Conservation (phyloP, 2,329 filamentous ascomycete genomes). For the Dactylella cylindrospora region DNA sequence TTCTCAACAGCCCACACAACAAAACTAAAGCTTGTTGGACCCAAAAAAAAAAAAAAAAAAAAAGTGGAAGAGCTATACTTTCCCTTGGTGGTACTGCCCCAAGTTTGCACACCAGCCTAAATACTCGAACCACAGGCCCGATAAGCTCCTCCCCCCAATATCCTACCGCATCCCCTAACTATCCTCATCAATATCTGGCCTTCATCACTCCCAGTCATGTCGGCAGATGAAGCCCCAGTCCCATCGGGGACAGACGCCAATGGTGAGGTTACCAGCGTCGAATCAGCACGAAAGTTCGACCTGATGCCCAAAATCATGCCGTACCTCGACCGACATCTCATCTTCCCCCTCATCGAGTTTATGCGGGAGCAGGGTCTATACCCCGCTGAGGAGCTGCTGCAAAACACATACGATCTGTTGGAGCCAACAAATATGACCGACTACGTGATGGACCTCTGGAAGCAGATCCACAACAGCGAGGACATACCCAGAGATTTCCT, state of each 20-base stretch:
- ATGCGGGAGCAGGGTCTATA: slow-evolving; percentile 64
- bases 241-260: slow-evolving; percentile 16
- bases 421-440: slow-evolving; percentile 99
- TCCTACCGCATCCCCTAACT: no score
- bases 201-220: no score
- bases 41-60: no score
- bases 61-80: no score
- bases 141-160: no score
- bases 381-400: slow-evolving; percentile 68
- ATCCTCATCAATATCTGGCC: no score
- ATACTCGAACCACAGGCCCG: no score
- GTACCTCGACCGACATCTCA: slow-evolving; percentile 90
- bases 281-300: slow-evolving; percentile 61
- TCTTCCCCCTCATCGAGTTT: slow-evolving; percentile 96
- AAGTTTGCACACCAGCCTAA: no score
- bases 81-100: no score
- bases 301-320: slow-evolving; percentile 86
- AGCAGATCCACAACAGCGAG: slow-evolving; percentile 78
- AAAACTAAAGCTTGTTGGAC: no score
- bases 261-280: slow-evolving; percentile 28
- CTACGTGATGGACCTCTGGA: slow-evolving; percentile 89
- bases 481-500: slow-evolving; percentile 77
- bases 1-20: no score
- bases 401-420: slow-evolving; percentile 88
- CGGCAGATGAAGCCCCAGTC: slow-evolving; percentile 17